Evolutionary conservation across 768 basidiomycete species (phyloP).

Genomic region (Hortiboletus campestris): DNA sequence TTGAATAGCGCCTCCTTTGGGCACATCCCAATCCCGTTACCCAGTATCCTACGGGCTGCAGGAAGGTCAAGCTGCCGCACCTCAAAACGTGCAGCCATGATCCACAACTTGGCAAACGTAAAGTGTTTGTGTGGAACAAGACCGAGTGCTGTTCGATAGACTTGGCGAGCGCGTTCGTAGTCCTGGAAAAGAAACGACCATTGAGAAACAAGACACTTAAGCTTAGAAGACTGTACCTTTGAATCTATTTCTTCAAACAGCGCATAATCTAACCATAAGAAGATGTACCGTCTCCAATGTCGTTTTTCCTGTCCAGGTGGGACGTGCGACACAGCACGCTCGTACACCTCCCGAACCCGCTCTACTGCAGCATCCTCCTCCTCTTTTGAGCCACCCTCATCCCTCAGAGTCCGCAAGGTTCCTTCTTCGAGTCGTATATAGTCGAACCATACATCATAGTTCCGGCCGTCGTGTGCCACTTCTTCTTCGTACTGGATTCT

Average conservation of each 20-base stretch:
- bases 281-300: conserved; percentile 87
- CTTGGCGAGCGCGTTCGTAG: conserved; percentile 78
- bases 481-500: conserved; percentile 99
- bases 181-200: conserved; percentile 49
- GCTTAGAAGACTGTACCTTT: conserved; percentile 49
- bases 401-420: conserved; percentile 69
- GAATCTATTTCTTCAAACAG: conserved; percentile 96
- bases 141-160: conserved; percentile 85
- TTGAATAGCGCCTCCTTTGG: conserved; percentile 96
- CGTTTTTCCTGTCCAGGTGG: conserved; percentile 93
- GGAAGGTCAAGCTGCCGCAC: conserved; percentile 76
- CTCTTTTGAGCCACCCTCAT: conserved; percentile 70
- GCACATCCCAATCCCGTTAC: conserved; percentile 90
- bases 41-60: conserved; percentile 86
- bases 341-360: conserved; percentile 90
- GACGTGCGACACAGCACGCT: conserved; percentile 91
- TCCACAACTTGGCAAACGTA: conserved; percentile 97
- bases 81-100: conserved; percentile 91
- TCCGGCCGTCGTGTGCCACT: conserved; percentile 82
- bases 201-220: neutral
- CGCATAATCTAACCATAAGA: conserved; percentile 94
- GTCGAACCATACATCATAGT: conserved; percentile 99
- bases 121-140: conserved; percentile 96
- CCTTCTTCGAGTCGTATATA: conserved; percentile 92
- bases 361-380: conserved; percentile 60